Conservation (phyloP, 2,329 filamentous ascomycete genomes). For the Tympanopsis confertula region DNA sequence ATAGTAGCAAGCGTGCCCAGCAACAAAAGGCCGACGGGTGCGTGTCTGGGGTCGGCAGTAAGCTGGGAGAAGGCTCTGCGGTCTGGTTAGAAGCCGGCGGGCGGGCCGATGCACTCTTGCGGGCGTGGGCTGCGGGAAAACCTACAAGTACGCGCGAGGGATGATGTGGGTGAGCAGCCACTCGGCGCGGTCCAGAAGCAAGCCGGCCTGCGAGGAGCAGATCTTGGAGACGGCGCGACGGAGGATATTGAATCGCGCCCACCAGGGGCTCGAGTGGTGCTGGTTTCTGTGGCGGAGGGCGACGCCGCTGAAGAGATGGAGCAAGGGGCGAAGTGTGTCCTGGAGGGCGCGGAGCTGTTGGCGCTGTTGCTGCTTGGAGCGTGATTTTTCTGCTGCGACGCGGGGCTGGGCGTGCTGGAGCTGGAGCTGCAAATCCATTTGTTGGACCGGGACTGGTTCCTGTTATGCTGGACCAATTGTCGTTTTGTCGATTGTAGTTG, state of each 20-base stretch:
- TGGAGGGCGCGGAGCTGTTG: background rate
- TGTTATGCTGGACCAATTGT: too few species aligned
- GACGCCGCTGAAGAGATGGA: background rate
- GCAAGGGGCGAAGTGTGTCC: background rate
- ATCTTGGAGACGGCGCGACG: background rate
- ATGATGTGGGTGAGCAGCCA: background rate
- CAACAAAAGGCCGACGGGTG: constrained; percentile 58
- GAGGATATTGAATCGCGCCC: constrained; percentile 1
- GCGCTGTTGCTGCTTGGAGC: too few species aligned
- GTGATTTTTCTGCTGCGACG: too few species aligned
- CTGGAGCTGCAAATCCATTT: too few species aligned
- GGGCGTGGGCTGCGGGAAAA: background rate
- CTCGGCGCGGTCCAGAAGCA: too few species aligned
- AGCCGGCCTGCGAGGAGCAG: too few species aligned
- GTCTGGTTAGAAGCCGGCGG: background rate
- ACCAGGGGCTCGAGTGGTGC: background rate
- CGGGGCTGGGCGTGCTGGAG: too few species aligned
- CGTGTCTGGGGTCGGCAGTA: constrained; percentile 61
- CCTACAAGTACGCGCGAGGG: background rate
- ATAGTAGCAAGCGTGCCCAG: constrained; percentile 52
- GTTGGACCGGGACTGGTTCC: too few species aligned
- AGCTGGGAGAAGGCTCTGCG: constrained; percentile 56
- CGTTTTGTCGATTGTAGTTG: too few species aligned
- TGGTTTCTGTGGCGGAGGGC: background rate
- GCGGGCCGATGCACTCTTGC: background rate